These are phyloP conservation scores for Trichoderma cornu-damae DNA, from an alignment of 2,329 filamentous ascomycete genomes.

Conservation along the genomic window DNA sequence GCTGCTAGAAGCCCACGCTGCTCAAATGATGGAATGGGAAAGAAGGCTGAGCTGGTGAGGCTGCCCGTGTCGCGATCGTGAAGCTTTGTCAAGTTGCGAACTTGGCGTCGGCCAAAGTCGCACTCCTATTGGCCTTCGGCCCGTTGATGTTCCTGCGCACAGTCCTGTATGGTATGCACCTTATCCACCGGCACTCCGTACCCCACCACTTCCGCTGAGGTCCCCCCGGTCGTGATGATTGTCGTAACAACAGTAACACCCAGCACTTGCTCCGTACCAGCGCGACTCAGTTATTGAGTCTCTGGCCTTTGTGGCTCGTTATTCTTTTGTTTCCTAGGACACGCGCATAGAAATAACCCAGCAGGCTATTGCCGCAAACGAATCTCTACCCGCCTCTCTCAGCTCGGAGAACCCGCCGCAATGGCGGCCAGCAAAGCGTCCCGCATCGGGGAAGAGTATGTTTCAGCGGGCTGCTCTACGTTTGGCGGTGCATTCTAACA, in stretches of 20 bases:
- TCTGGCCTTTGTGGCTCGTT: neutral
- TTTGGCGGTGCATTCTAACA: constrained; percentile 26
- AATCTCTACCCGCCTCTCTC: too few relatives aligned
- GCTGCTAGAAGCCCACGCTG: neutral
- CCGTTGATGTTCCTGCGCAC: constrained; percentile 33
- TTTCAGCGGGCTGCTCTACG: constrained; percentile 21
- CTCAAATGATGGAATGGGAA: neutral
- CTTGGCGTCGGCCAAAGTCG: constrained; percentile 5
- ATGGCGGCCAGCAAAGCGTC: constrained; percentile 59
- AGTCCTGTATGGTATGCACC: too few relatives aligned
- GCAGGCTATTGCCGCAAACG: neutral
- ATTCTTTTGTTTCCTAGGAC: neutral
- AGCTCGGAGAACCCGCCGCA: constrained; percentile 16
- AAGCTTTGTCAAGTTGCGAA: constrained; percentile 12
- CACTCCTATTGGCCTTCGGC: constrained; percentile 30
- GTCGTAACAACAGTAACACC: constrained; percentile 4
- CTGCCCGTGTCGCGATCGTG: constrained; percentile 9
- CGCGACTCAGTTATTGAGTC: neutral
- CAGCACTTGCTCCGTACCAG: neutral
- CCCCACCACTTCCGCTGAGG: constrained; percentile 10
- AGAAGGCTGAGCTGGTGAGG: neutral
- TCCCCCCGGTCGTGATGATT: too few relatives aligned
- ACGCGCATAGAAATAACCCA: neutral
- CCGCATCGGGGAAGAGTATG: constrained; percentile 58
- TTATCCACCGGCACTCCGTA: too few relatives aligned